Percentiles rank a stretch among this genome's conserved stretches.
Conservation (phyloP, 768 basidiomycete species). For the Calvatia gigantea region DNA sequence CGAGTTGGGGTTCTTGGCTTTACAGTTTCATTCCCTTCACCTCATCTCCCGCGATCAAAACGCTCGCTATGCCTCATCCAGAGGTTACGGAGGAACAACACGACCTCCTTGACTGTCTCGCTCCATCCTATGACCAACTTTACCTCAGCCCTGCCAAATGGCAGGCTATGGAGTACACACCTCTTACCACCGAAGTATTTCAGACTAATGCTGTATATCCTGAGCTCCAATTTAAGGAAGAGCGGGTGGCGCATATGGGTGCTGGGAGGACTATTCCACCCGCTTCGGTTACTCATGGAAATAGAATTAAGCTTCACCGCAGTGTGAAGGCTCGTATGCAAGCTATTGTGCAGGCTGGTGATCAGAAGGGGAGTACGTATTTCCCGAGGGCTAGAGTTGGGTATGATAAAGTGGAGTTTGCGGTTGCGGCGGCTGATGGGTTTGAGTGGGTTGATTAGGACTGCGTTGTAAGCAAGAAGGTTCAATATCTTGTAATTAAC, state of each 20-base stretch:
- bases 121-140: conserved; percentile 17
- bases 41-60: not conserved
- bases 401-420: not conserved
- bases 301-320: conserved; percentile 13
- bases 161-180: conserved; percentile 11
- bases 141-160: conserved; percentile 9
- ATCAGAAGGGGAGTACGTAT: not conserved
- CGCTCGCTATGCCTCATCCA: not conserved
- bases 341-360: not conserved
- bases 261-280: conserved; percentile 1
- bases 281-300: not conserved
- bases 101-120: conserved; percentile 14
- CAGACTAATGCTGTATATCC: conserved; percentile 6
- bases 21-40: not conserved
- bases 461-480: no score
- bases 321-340: conserved; percentile 14
- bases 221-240: not conserved
- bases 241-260: not conserved
- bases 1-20: not conserved
- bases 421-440: no score
- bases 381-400: not conserved
- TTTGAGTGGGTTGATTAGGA: no score
- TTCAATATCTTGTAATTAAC: no score
- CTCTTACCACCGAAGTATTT: not conserved
- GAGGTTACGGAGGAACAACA: conserved; percentile 11